Base-by-base conservation (phyloP, 2,329 filamentous ascomycete genomes). In the Talaromyces sp. region DNA sequence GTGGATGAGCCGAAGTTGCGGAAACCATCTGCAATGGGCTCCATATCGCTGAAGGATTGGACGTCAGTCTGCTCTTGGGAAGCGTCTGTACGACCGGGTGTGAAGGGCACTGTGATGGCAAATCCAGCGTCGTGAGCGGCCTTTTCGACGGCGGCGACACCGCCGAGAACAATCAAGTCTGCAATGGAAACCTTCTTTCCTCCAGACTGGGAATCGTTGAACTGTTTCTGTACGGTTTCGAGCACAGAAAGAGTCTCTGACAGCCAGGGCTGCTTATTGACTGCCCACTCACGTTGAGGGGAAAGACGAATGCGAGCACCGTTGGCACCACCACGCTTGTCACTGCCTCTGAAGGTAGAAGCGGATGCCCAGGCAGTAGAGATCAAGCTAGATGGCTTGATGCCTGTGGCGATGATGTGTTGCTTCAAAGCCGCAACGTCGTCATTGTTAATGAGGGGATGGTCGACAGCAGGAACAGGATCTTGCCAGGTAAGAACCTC, bases 291-390 rank as follows among this genome's bases (percentile, higher is more conserved):
- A 71, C 87, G 87, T 80, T 90, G 88, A 27, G 90, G 90, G 67
- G 84, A 81, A 11, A 93, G 88, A 39, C 89, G 88, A 72, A 93
- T 91, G 71, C 90, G 90, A 15, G 86, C 90, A 71, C 90, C 90
- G 72, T 93, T 93, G 79, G 90, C 90, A 73, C 90, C 90, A 70
- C 90, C 90, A 69, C 90, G 90, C 86, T 93, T 93, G 82, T 93
- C 90, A 70, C 87, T 85, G 70, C 87, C 85, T 67, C 89, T 89
- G 87, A 89, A 92, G 35, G 88, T 89, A 2, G 89, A 89, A 27
- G 89, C 89, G 0, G 89, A 86, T 1, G 87, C 87, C 86, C 88
- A 92, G 27, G 89, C 89, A 10, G 85, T 84, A 10, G 84, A 83
- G 62, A 93, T 84, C 66, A 93, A 81, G 77, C 87, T 86, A 64